phyloP scores from a whole-genome alignment of 2,329 filamentous ascomycete species.

The Monosporascus ibericus region DNA sequence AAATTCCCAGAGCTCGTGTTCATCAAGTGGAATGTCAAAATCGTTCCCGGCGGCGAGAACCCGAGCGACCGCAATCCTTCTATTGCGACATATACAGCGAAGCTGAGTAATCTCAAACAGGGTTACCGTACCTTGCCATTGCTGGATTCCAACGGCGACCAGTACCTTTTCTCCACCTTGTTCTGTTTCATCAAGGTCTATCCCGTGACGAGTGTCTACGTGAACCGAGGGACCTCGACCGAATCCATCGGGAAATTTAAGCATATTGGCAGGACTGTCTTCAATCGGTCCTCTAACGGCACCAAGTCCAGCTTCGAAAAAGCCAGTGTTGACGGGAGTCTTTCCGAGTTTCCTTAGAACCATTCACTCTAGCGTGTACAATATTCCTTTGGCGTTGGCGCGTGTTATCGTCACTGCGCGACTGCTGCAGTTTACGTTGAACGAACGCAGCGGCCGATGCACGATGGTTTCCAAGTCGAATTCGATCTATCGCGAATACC shows the following conservation, averaged over 20 bases:
- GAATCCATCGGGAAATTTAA: constrained; percentile 49
- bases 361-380: constrained; percentile 10
- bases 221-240: constrained; percentile 35
- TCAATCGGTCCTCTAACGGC: constrained; percentile 45
- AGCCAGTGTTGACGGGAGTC: constrained; percentile 36
- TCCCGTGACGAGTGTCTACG: constrained; percentile 49
- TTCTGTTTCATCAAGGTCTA: constrained; percentile 80
- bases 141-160: constrained; percentile 81
- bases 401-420: constrained; percentile 15
- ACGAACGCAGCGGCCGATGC: constrained; percentile 6
- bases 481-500: constrained; percentile 22
- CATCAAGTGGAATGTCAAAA: constrained; percentile 86
- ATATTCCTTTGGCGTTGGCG: constrained; percentile 10
- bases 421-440: constrained; percentile 11
- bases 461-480: constrained; percentile 14
- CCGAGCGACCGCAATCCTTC: constrained; percentile 58
- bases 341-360: constrained; percentile 18
- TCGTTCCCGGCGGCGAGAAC: constrained; percentile 69
- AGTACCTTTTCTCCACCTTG: constrained; percentile 89
- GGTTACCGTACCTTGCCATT: constrained; percentile 90
- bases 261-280: constrained; percentile 51
- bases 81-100: constrained; percentile 86
- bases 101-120: constrained; percentile 81
- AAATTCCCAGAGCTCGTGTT: constrained; percentile 92
- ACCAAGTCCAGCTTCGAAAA: constrained; percentile 46